A percentile compares a stretch with the other conserved stretches of the same genome.
These are phyloP conservation scores for Pseudozyma thailandica DNA, from an alignment of 1,284 basidiomycete species.

Conservation along the genomic window DNA sequence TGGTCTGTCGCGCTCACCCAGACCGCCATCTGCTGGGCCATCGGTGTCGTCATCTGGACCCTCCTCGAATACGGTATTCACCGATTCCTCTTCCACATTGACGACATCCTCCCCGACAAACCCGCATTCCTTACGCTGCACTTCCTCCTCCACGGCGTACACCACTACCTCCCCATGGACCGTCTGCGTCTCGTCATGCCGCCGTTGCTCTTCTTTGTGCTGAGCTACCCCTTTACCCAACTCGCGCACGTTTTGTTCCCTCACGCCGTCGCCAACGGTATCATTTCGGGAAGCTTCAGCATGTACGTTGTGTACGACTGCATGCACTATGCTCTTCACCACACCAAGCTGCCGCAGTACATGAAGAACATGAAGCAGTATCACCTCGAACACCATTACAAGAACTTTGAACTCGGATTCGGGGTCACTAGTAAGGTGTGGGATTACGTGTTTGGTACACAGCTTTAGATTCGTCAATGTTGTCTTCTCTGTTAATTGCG, in stretches of 20 bases:
- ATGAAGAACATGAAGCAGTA: constrained; percentile 94
- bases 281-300: constrained; percentile 88
- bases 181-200: constrained; percentile 91
- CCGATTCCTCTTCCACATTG: constrained; percentile 97
- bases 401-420: constrained; percentile 94
- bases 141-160: constrained; percentile 93
- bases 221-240: constrained; percentile 88
- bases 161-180: constrained; percentile 98
- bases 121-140: constrained; percentile 85
- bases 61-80: constrained; percentile 94
- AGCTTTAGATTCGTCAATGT: constrained; percentile 34
- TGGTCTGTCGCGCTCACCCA: constrained; percentile 47
- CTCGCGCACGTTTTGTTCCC: constrained; percentile 89
- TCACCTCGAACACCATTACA: constrained; percentile 93
- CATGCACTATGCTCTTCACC: constrained; percentile 68
- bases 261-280: constrained; percentile 83
- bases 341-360: constrained; percentile 78
- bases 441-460: constrained; percentile 91
- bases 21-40: constrained; percentile 76
- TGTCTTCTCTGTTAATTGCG: background rate
- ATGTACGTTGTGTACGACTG: constrained; percentile 78
- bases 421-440: constrained; percentile 95
- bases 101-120: constrained; percentile 85
- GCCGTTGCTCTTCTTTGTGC: constrained; percentile 80
- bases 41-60: constrained; percentile 92